Base-by-base conservation (phyloP, 1,284 basidiomycete genomes). In the Apiotrichum domesticum region DNA sequence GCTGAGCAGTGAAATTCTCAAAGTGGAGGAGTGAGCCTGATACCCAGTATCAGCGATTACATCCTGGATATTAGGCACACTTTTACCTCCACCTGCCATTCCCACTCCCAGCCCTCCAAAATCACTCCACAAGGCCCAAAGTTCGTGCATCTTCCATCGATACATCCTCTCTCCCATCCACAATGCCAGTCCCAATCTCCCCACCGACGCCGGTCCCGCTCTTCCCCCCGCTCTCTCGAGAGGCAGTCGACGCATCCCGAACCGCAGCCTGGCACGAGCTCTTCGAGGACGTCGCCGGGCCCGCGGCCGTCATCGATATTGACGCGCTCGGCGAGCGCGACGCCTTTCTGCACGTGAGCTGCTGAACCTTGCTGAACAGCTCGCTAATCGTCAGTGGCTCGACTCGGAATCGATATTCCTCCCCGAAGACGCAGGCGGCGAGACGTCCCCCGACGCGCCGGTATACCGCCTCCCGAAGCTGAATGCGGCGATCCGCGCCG, bases 241-340 rank as follows among this genome's bases (percentile, higher is more conserved):
- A 37, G 1, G 39, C 47, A 14, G 44, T 57, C 54, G 80, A 89
- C 51, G 79, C 84, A 1, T 89, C 90, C 66, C 87, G 91, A 61
- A 91, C 93, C 68, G 91, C 89, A 2, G 82, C 84, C 3, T 97
- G 94, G 94, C 92, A 93, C 68, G 84, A 88, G 2, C 74, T 71
- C 6, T 94, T 92, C 72, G 79, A 84, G 29, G 78, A 79, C 15
- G 69, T 85, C 44, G 87, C 85, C 43, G 86, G 91, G 61, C 88
- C 85, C 69, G 87, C 90, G 1, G 88, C 84, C 1, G 77, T 95
- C 54, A 84, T 97, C 62, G 82, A 83, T 48, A 85, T 88, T 9
- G 89, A 94, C 66, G 84, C 87, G 7, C 81, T 96, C 7, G 85
- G 88, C 58, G 80, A 96, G 11, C 90, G 90, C 2, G 83, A 86